Evolutionary conservation across 148 eudicot genomes (phyloP), one percentile per base, ranked within the genome.

Genomic region (Chenopodium formosanum): DNA sequence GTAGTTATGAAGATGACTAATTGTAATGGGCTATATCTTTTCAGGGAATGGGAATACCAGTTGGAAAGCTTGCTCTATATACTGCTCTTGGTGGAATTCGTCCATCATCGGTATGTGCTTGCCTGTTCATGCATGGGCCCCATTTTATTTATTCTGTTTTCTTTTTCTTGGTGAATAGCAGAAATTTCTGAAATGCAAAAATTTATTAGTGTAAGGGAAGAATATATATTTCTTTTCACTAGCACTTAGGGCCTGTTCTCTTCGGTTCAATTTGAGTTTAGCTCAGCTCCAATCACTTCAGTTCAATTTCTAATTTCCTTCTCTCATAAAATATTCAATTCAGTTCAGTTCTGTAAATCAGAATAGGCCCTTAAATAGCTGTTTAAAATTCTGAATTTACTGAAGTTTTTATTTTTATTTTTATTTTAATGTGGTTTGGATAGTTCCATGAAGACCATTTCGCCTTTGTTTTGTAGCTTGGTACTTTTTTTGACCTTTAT

Each of bases 31-130:
- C 74, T 47, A 23, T 74, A 29, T 81, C 50, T 80, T 77, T 66
- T 32, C 88, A 96, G 99, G 99, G 99, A 76, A 96, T 96, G 99
- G 99, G 98, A 76, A 96, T 96, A 87, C 97, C 99, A 2, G 93
- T 96, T 9, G 99, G 99, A 56, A 96, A 96, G 85, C 97, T 96
- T 50, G 85, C 99, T 77, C 75, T 96, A 77, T 96, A 96, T 80
- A 87, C 99, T 7, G 99, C 99, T 50, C 94, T 96, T 73, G 99
- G 99, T 85, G 99, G 99, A 72, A 90, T 95, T 85, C 93, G 94
- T 76, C 99, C 99, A 67, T 94, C 99, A 16, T 91, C 94, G 76
- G 99, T 95, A 91, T 86, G 97, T 89, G 69, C 75, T 66, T 73
- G n/a, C 62, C 14, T 78, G 9, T 63, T 52, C 67, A 34, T 34